phyloP scores from a whole-genome alignment of 2,329 filamentous ascomycete genomes.

The Knufia fluminis region DNA sequence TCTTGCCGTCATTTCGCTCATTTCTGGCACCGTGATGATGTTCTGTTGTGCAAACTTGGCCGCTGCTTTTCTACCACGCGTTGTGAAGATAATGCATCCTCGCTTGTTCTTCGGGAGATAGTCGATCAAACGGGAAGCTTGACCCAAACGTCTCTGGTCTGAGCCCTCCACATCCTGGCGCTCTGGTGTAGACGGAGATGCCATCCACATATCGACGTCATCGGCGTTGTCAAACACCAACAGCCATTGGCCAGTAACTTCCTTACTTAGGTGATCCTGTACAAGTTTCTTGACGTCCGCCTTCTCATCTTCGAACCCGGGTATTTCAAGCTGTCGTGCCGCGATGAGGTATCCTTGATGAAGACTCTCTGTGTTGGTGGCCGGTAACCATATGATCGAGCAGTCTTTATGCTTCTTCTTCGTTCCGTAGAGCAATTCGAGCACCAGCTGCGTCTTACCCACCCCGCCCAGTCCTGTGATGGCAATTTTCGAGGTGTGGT shows the following conservation, averaged over 20 bases:
- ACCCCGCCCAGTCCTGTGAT: no score
- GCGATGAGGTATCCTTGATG: constrained; percentile 1
- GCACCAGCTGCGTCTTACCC: neutral
- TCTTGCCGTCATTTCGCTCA: constrained; percentile 13
- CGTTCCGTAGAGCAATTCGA: neutral
- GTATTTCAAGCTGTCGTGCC: constrained; percentile 8
- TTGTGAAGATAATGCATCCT: constrained; percentile 22
- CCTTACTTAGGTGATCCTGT: constrained; percentile 10
- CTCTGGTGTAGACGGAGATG: no score
- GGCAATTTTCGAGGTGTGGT: no score
- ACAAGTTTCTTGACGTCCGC: constrained; percentile 13
- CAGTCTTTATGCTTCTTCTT: neutral
- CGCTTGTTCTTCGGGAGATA: constrained; percentile 17
- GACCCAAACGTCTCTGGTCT: no score
- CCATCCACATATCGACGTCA: constrained; percentile 12
- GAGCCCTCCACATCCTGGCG: no score
- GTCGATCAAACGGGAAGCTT: constrained; percentile 5
- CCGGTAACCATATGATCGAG: neutral
- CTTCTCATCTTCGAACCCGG: constrained; percentile 7
- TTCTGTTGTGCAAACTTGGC: constrained; percentile 5
- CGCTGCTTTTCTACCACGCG: constrained; percentile 17
- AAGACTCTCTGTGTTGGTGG: neutral
- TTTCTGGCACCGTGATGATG: constrained; percentile 9
- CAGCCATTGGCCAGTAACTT: constrained; percentile 14
- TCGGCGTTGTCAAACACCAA: constrained; percentile 22